Percentiles rank a stretch among this genome's conserved stretches.
These are phyloP conservation scores for Corylus avellana DNA, from an alignment of 306 rosid genomes.

Conservation along the genomic window DNA sequence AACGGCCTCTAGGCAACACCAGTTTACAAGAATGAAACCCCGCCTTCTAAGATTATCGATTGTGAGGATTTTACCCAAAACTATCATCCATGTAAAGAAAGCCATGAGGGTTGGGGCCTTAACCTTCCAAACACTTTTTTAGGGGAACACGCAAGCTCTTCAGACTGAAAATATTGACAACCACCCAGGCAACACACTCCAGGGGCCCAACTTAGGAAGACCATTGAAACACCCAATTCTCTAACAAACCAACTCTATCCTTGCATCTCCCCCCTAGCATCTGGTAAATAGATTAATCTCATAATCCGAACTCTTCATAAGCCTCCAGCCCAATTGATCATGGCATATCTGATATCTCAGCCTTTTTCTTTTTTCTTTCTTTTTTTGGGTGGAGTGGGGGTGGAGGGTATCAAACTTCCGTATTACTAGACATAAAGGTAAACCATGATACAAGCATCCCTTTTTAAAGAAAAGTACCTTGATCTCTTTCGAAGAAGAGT, in stretches of 20 bases:
- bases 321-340: background rate
- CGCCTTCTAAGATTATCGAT: no score
- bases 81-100: no score
- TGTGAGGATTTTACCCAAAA: no score
- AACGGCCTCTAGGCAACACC: no score
- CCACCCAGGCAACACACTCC: no score
- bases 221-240: no score
- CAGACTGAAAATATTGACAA: no score
- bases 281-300: background rate
- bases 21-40: no score
- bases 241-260: background rate
- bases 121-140: no score
- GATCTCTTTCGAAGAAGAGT: background rate
- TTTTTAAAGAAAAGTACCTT: background rate
- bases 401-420: background rate
- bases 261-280: background rate
- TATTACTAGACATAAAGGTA: background rate
- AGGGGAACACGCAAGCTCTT: no score
- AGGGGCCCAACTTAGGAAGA: no score
- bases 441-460: background rate
- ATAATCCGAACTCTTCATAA: background rate
- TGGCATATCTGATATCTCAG: background rate
- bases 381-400: background rate
- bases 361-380: background rate
- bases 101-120: no score